Evolutionary conservation across 768 basidiomycete species (phyloP).

Genomic region (Infundibulicybe gibba): DNA sequence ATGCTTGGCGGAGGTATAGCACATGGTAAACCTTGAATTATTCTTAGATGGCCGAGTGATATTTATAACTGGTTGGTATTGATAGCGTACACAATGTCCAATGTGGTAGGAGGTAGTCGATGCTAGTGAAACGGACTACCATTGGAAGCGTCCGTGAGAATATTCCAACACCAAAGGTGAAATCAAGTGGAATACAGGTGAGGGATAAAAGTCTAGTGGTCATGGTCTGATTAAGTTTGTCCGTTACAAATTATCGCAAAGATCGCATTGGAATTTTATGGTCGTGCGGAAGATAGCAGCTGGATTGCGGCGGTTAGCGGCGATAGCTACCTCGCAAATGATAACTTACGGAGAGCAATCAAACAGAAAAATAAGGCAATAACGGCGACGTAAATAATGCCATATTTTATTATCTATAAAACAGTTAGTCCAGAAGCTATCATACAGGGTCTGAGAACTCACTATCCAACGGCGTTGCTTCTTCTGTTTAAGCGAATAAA

Average conservation of each 20-base stretch:
- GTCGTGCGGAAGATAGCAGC: conserved; percentile 59
- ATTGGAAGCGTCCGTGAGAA: conserved; percentile 32
- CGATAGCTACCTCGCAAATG: conserved; percentile 5
- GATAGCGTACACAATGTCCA: conserved; percentile 45
- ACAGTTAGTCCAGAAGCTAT: neutral
- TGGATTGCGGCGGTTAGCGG: conserved; percentile 17
- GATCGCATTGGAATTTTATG: conserved; percentile 57
- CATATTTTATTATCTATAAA: conserved; percentile 77
- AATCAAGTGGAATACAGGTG: conserved; percentile 24
- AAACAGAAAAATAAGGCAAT: conserved; percentile 72
- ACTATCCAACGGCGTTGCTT: conserved; percentile 90
- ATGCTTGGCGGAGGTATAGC: conserved; percentile 32
- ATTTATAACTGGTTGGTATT: conserved; percentile 33
- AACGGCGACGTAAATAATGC: conserved; percentile 67
- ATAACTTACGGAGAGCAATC: conserved; percentile 70
- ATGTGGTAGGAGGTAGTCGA: conserved; percentile 32
- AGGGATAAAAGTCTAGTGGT: conserved; percentile 20
- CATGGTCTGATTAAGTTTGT: conserved; percentile 36
- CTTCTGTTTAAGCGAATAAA: conserved; percentile 88
- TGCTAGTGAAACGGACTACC: conserved; percentile 22
- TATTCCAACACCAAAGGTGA: conserved; percentile 24
- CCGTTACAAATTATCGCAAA: conserved; percentile 65
- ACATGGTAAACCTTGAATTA: too few relatives aligned
- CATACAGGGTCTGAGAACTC: conserved; percentile 16
- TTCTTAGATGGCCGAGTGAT: conserved; percentile 5